phyloP scores from a whole-genome alignment of 768 basidiomycete genomes.

The Psilocybe cyanescens region DNA sequence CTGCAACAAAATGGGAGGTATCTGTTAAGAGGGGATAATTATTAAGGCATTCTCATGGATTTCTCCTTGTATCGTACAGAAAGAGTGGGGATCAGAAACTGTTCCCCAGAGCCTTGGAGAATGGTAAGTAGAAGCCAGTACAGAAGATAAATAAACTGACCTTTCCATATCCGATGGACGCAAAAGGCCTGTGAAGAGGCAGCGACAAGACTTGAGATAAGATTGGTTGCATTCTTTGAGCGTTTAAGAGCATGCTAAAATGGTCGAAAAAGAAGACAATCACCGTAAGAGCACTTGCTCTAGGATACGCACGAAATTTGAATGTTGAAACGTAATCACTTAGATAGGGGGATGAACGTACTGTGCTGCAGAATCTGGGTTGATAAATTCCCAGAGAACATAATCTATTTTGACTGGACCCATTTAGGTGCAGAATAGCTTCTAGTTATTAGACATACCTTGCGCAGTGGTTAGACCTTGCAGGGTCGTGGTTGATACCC shows the following conservation, averaged over 20 bases:
- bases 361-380: neutral
- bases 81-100: neutral
- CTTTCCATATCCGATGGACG: conserved; percentile 4
- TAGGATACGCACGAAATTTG: neutral
- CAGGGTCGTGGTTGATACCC: conserved; percentile 1
- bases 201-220: neutral
- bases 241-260: neutral
- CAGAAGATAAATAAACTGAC: neutral
- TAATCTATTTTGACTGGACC: conserved; percentile 6
- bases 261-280: neutral
- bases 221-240: neutral
- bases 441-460: neutral
- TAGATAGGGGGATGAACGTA: neutral
- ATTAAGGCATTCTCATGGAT: neutral
- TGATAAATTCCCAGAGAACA: conserved; percentile 4
- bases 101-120: neutral
- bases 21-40: neutral
- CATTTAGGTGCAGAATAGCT: neutral
- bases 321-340: neutral
- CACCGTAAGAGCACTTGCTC: neutral
- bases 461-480: conserved; percentile 6
- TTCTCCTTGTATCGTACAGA: neutral
- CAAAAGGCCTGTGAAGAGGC: conserved; percentile 5
- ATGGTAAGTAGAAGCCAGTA: neutral
- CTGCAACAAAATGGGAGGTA: neutral